Conservation (phyloP, 164 flowering plant species). For the Akebia trifoliata region DNA sequence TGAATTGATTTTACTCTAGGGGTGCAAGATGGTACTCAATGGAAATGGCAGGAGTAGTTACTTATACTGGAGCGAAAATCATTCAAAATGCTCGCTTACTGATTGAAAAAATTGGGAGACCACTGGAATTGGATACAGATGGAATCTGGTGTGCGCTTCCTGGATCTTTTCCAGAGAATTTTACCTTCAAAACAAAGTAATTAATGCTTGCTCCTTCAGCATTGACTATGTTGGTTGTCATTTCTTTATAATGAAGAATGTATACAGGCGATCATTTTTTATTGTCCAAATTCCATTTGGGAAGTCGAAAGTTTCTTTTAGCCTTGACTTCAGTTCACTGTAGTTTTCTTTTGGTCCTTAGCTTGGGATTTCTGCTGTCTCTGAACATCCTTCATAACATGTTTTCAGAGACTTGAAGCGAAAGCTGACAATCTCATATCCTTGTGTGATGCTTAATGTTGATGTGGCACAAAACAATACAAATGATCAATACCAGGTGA, state of each 20-base stretch:
- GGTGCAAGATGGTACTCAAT: constrained; percentile 99
- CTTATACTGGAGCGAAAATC: constrained; percentile 98
- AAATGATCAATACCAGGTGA: constrained; percentile 98
- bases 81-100: constrained; percentile 97
- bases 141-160: constrained; percentile 99
- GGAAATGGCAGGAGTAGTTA: constrained; percentile 99
- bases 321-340: neutral
- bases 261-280: neutral
- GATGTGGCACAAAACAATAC: constrained; percentile 96
- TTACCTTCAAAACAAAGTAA: constrained; percentile 85
- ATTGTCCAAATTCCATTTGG: too few relatives aligned
- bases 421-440: constrained; percentile 95
- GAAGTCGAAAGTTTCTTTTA: too few relatives aligned
- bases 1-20: constrained; percentile 33
- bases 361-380: neutral
- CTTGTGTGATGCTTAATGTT: constrained; percentile 99
- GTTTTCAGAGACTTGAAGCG: constrained; percentile 72
- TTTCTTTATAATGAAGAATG: neutral
- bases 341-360: neutral
- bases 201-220: constrained; percentile 1
- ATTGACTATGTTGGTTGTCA: neutral
- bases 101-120: constrained; percentile 93
- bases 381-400: constrained; percentile 16
- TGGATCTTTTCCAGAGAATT: constrained; percentile 98
- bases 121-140: constrained; percentile 96